Conservation (phyloP, 1,284 basidiomycete genomes). For the Neolentinus lepideus region DNA sequence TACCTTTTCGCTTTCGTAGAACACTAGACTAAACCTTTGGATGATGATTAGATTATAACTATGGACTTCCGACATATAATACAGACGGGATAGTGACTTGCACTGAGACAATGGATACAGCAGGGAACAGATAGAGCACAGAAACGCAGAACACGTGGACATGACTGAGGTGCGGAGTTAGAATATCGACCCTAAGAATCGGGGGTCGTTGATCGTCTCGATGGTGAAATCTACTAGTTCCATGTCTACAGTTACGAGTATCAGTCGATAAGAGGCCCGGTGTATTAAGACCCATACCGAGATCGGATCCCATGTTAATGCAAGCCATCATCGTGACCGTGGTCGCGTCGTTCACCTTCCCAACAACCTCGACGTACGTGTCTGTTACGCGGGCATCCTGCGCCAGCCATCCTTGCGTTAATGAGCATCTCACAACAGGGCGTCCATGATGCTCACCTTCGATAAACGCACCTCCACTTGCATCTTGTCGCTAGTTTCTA, state of each 20-base stretch:
- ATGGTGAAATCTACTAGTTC: slow-evolving; percentile 59
- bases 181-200: slow-evolving; percentile 49
- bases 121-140: too few relatives aligned
- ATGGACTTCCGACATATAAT: too few relatives aligned
- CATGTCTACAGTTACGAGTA: slow-evolving; percentile 40
- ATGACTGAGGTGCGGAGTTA: background rate
- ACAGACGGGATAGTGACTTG: too few relatives aligned
- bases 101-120: too few relatives aligned
- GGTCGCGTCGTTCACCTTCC: slow-evolving; percentile 52
- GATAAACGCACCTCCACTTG: slow-evolving; percentile 53
- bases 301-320: slow-evolving; percentile 54
- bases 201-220: slow-evolving; percentile 55
- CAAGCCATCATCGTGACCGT: slow-evolving; percentile 57
- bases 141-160: too few relatives aligned
- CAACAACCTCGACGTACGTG: slow-evolving; percentile 71
- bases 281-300: slow-evolving; percentile 45
- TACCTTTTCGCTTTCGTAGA: too few relatives aligned
- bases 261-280: slow-evolving; percentile 1
- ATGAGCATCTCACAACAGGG: background rate
- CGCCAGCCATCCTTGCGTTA: slow-evolving; percentile 6
- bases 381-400: slow-evolving; percentile 46
- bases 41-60: too few relatives aligned
- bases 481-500: slow-evolving; percentile 68
- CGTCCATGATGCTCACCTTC: slow-evolving; percentile 28
- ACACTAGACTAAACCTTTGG: too few relatives aligned